Base-by-base conservation (phyloP, 2,329 filamentous ascomycete genomes). In the Ophiosphaerella narmari region DNA sequence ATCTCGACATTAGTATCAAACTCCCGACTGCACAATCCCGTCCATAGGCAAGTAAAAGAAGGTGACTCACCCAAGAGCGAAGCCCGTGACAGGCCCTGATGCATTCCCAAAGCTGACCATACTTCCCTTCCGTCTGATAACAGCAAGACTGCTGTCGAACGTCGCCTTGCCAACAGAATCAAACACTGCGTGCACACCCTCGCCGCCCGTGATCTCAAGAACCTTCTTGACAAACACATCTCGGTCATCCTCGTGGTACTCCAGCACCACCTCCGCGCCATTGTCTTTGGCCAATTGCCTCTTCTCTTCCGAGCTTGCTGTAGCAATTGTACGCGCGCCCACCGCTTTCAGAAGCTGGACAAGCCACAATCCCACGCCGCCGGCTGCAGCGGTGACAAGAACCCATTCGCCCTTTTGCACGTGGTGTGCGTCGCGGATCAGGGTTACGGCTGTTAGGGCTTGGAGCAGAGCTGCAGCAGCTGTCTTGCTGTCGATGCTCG, bases 161-260 rank as follows among this genome's bases (percentile, higher is more conserved):
- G 92, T 96, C 41, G 82, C 81, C 76, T 90, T 90, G 11, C 91
- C 92, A 2, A 96, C 90, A 5, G 89, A 89, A 69, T 96, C 91
- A 68, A 91, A 95, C 24, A 96, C 87, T 8, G 87, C 90, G 56
- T 85, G 82, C 2, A 88, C 86, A 7, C 92, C 92, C 52, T 85
- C 76, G 0, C 87, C 87, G 2, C 79, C 82, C 0, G 91, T 96
- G 41, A 90, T 85, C 68, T 88, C 81, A 63, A 81, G 77, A 5
- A 90, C 86, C 67, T 82, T 79, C 51, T 68, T 62, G 1, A 67
- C 64, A 39, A 73, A 72, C 37, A 60, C 46, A 21, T 72, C 63
- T 24, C 65, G 37, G 49, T 83, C 78, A 40, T 86, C 85, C 29
- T 76, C 72, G 37, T 74, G 73, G 59, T 91, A 93, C 69, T 90